Percentiles rank a stretch among this genome's conserved stretches.
Evolutionary conservation across 2,329 filamentous ascomycete genomes (phyloP).

Genomic region (Neofusicoccum sp.): DNA sequence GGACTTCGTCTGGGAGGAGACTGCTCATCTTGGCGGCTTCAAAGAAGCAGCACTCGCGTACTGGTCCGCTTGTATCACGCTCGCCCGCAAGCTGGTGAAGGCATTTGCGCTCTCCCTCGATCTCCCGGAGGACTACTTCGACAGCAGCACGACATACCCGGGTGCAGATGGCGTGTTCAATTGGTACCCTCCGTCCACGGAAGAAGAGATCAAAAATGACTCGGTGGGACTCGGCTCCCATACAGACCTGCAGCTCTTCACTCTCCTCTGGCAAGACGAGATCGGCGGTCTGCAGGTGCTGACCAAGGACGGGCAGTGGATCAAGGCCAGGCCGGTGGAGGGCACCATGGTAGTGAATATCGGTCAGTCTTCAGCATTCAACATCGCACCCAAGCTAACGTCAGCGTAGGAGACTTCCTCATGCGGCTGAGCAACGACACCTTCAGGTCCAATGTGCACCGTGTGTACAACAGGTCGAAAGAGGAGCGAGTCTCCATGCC

Average conservation of each 20-base stretch:
- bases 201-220: background rate
- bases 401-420: slow-evolving; percentile 54
- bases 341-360: background rate
- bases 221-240: slow-evolving; percentile 51
- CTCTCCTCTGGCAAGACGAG: slow-evolving; percentile 52
- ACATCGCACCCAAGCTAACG: slow-evolving; percentile 25
- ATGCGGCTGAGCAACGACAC: slow-evolving; percentile 55
- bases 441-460: slow-evolving; percentile 56
- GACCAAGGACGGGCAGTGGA: background rate
- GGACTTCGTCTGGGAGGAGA: slow-evolving; percentile 1
- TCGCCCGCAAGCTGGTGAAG: background rate
- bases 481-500: slow-evolving; percentile 56
- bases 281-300: slow-evolving; percentile 4
- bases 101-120: slow-evolving; percentile 47
- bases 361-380: background rate
- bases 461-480: slow-evolving; percentile 29
- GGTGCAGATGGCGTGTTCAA: slow-evolving; percentile 41
- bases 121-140: slow-evolving; percentile 46
- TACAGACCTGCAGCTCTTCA: slow-evolving; percentile 54
- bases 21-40: background rate
- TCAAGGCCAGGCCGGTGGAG: slow-evolving; percentile 3
- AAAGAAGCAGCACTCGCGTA: background rate
- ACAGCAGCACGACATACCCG: slow-evolving; percentile 36
- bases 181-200: slow-evolving; percentile 44
- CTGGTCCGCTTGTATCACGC: background rate